Conservation (phyloP, 2,329 filamentous ascomycete genomes). For the Cercospora zeina region DNA sequence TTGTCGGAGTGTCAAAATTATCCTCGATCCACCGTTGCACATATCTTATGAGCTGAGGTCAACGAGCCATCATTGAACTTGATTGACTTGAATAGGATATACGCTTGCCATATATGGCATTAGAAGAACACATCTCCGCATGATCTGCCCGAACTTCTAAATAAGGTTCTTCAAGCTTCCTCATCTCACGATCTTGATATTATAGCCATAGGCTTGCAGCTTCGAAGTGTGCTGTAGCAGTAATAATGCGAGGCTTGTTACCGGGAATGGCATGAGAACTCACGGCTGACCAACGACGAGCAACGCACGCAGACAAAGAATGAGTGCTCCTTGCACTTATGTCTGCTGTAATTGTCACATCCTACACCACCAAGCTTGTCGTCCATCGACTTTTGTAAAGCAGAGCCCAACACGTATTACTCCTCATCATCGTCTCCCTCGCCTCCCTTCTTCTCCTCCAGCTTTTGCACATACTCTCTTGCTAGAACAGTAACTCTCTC, state of each 20-base stretch:
- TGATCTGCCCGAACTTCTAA: slow-evolving; percentile 5
- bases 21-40: neutral
- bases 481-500: slow-evolving; percentile 71
- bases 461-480: slow-evolving; percentile 65
- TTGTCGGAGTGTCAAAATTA: neutral
- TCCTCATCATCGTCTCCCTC: slow-evolving; percentile 34
- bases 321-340: neutral
- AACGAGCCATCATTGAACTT: slow-evolving; percentile 1
- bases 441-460: slow-evolving; percentile 37
- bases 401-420: neutral
- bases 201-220: too few species aligned
- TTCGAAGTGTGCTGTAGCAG: neutral
- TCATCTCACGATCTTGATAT: neutral
- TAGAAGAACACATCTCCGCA: neutral
- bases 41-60: neutral
- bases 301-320: neutral
- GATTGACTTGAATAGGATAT: neutral
- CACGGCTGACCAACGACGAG: too few species aligned
- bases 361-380: neutral
- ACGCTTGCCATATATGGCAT: slow-evolving; percentile 3
- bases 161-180: neutral
- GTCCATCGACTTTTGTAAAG: neutral
- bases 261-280: neutral
- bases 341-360: neutral
- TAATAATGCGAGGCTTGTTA: too few species aligned